Base-by-base conservation (phyloP, 768 basidiomycete genomes). In the Kwoniella shandongensis region DNA sequence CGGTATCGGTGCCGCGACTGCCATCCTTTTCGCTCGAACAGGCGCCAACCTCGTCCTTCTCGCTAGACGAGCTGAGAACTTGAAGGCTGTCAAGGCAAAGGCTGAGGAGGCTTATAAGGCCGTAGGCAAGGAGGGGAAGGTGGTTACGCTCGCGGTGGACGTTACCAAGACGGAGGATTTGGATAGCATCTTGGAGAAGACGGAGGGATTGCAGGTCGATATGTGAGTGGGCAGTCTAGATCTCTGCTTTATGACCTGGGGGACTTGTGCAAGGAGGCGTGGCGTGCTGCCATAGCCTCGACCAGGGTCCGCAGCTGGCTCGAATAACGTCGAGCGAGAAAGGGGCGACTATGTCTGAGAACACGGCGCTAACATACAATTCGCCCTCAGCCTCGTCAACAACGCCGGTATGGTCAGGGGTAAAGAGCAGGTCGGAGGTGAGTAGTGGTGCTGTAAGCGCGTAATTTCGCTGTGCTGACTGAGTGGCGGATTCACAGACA, bases 341-440 rank as follows among this genome's bases (percentile, higher is more conserved):
- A n/a, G n/a, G n/a, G n/a, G n/a, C n/a, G n/a, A n/a, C n/a, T n/a
- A n/a, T n/a, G n/a, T n/a, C n/a, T n/a, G n/a, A n/a, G n/a, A n/a
- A n/a, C n/a, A n/a, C n/a, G n/a, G n/a, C n/a, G n/a, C n/a, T n/a
- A n/a, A n/a, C n/a, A n/a, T n/a, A n/a, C n/a, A n/a, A n/a, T n/a
- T n/a, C n/a, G n/a, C 44, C 18, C 22, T 4, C 41, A 68, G 65
- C 56, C 61, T 75, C 80, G 85, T 86, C 41, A 87, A 86, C 73
- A 87, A 87, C 65, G 93, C 96, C 32, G 94, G 96, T 27, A 91
- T 86, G 67, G 96, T 97, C 27, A 82, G 86, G 38, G 96, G 96
- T 12, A 77, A 86, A 12, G 96, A 97, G 60, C 84, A 84, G 39
- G 85, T 97, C 35, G 96, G 96, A 5, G 84, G 69, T 73, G 23